Base-by-base conservation (phyloP, 192 early-diverging fungal species). In the Chytriomyces hyalinus region DNA sequence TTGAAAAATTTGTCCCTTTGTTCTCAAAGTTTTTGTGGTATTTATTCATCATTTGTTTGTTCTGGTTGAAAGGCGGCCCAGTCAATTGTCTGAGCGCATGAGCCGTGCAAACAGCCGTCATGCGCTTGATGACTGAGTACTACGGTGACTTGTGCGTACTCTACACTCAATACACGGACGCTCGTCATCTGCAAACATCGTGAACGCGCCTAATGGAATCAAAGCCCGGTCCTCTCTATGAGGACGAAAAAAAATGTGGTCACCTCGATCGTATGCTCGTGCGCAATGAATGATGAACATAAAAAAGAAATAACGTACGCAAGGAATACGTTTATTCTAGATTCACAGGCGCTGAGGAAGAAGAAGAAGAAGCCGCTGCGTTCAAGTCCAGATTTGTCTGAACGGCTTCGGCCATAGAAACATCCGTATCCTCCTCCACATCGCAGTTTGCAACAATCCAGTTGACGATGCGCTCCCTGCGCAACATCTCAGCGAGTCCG, bases 71-170 rank as follows among this genome's bases (percentile, higher is more conserved):
- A 36, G 28, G 28, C 36, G 36, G 24, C 24, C 36, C 36, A 36
- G 36, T 36, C 36, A 36, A 36, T 36, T 36, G 36, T 36, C 36
- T 36, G 28, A 43, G 4, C 20, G 2, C 15, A 73, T 73, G 76
- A 67, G 63, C 62, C 10, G 5, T 1, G 24, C 67, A 13, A 13
- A 73, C 77, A 5, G 77, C 77, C 6, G 46, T 78, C 57, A 78
- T 65, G 1, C 77, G 77, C 6, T 62, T 78, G 60, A 78, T 78
- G 77, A 78, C 77, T 10, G 77, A 78, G 70, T 78, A 65, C 62
- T 48, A 53, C 20, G 74, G 74, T 76, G 26, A 8, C n/a, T 60
- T 60, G 9, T 1, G 62, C 17, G 3, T 26, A 24, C 13, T 43
- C 60, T 61, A 3, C 13, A 9, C 51, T 0, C 67, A 20, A 17